These are phyloP conservation scores for Elymus sibiricus DNA, from an alignment of 176 grass and related monocot species.

Conservation along the genomic window DNA sequence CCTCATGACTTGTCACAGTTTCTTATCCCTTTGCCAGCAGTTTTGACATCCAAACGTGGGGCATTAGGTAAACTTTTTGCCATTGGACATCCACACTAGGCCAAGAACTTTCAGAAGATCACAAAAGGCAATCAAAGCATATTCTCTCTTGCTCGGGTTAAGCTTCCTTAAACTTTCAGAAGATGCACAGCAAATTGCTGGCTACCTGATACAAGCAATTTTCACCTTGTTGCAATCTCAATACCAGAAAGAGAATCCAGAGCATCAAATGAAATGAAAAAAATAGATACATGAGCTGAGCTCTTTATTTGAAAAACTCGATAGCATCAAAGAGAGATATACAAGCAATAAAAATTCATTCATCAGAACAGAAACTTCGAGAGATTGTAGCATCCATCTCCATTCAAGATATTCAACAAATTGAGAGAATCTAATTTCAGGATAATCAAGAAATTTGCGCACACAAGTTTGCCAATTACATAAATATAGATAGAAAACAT, in stretches of 20 bases:
- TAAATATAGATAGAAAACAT: background rate
- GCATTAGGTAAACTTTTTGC: background rate
- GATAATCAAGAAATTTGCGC: background rate
- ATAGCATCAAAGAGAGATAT: background rate
- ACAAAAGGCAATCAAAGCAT: background rate
- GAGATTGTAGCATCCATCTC: background rate
- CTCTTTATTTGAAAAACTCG: background rate
- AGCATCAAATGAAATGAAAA: background rate
- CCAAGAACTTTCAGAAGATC: conserved; percentile 2
- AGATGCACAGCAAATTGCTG: background rate
- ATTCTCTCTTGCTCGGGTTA: background rate
- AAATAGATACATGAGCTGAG: background rate
- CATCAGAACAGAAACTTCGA: background rate
- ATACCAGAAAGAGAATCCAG: too few relatives aligned
- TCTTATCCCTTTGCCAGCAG: background rate
- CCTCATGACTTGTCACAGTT: conserved; percentile 5
- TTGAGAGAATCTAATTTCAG: background rate
- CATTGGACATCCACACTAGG: background rate
- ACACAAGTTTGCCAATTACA: background rate
- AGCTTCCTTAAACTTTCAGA: background rate
- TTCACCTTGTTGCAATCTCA: background rate
- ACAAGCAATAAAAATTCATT: background rate
- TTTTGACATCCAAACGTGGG: background rate
- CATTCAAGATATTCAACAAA: background rate
- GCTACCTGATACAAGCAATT: too few relatives aligned